Conservation (phyloP, 2,329 filamentous ascomycete species). For the Aureobasidium pullulans region DNA sequence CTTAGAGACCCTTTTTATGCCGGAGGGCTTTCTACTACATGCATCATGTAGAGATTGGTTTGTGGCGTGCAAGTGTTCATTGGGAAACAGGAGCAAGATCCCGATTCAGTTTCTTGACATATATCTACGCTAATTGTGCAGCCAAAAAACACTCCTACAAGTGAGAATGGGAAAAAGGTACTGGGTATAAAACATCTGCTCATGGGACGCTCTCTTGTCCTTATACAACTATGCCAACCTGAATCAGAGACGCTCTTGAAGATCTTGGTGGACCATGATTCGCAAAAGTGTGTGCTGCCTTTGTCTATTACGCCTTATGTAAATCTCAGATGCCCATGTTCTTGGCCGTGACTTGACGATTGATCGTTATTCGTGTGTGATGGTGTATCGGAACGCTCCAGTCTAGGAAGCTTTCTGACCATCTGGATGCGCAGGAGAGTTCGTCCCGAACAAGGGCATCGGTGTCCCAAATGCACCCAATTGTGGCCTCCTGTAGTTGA, state of each 20-base stretch:
- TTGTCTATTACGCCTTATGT: background rate
- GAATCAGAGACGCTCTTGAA: background rate
- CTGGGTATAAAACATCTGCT: background rate
- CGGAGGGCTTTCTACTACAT: too few species aligned
- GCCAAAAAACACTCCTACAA: background rate
- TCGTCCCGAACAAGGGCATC: conserved; percentile 14
- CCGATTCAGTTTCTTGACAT: background rate
- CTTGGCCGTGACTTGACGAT: background rate
- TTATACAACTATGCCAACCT: background rate
- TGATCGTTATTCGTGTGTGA: conserved; percentile 1
- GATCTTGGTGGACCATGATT: background rate
- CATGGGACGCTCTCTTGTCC: background rate
- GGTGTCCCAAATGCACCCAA: conserved; percentile 23
- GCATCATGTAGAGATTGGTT: background rate
- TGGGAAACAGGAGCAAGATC: background rate
- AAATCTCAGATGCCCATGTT: background rate
- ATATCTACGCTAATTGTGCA: background rate
- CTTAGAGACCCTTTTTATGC: too few species aligned
- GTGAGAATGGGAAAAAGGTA: background rate
- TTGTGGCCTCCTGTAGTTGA: conserved; percentile 20
- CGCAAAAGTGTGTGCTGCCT: background rate
- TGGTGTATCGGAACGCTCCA: background rate
- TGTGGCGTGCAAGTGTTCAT: background rate
- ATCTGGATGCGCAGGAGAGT: conserved; percentile 4
- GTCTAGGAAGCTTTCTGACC: conserved; percentile 9